These are phyloP conservation scores for Penicillium goetzii DNA, from an alignment of 495 filamentous ascomycete species.

Conservation along the genomic window DNA sequence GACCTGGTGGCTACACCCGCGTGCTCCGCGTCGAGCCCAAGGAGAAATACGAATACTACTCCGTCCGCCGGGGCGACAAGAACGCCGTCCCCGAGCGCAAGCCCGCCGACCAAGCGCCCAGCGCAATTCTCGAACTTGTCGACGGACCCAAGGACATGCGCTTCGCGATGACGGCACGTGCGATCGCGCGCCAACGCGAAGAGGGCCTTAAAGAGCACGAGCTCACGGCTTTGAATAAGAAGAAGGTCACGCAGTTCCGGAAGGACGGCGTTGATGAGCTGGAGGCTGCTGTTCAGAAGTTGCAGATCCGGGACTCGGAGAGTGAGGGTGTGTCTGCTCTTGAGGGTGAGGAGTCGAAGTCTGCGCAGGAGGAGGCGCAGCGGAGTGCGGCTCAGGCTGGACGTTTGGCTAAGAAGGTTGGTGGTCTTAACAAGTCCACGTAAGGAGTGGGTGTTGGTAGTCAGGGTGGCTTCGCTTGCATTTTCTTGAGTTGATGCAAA, in stretches of 20 bases:
- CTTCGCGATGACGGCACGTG: constrained; percentile 86
- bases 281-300: constrained; percentile 69
- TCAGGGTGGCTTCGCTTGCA: not conserved
- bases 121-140: constrained; percentile 93
- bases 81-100: constrained; percentile 27
- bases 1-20: constrained; percentile 92
- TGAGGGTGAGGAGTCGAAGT: constrained; percentile 18
- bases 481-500: not conserved
- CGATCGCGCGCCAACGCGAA: constrained; percentile 65
- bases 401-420: constrained; percentile 15
- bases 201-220: constrained; percentile 55
- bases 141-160: constrained; percentile 95
- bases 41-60: constrained; percentile 40
- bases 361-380: constrained; percentile 14
- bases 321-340: constrained; percentile 13
- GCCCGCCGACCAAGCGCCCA: constrained; percentile 73
- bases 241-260: constrained; percentile 83
- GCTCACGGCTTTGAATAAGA: constrained; percentile 74
- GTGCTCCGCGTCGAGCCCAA: constrained; percentile 84
- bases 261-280: constrained; percentile 66
- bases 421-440: not conserved
- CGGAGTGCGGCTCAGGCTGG: constrained; percentile 13
- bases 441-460: not conserved
- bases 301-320: constrained; percentile 40
- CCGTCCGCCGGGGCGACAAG: constrained; percentile 24